Evolutionary conservation across 2,329 filamentous ascomycete species (phyloP).

Genomic region (Ophiostoma pallidulum): DNA sequence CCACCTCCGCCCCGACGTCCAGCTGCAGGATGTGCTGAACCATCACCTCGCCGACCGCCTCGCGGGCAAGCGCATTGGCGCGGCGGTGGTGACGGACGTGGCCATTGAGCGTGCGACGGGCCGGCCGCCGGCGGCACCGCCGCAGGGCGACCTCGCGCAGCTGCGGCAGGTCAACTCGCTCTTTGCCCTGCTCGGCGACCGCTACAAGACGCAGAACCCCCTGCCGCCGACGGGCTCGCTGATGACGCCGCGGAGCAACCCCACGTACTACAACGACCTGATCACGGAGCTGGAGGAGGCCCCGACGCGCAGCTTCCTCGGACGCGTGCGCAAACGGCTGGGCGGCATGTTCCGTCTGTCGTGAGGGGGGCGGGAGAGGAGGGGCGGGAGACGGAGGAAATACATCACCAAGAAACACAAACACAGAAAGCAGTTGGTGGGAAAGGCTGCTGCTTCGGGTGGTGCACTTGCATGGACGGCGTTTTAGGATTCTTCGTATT

Average conservation of each 20-base stretch:
- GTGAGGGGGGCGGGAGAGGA: constrained; percentile 23
- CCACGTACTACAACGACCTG: constrained; percentile 53
- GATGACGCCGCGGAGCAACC: constrained; percentile 51
- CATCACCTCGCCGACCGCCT: constrained; percentile 32
- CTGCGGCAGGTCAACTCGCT: constrained; percentile 50
- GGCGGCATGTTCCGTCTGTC: constrained; percentile 51
- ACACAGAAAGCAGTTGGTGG: no score
- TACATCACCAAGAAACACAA: not conserved
- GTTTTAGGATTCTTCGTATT: not conserved
- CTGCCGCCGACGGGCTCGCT: constrained; percentile 41
- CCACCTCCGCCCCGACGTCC: constrained; percentile 50
- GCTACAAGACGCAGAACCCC: constrained; percentile 45
- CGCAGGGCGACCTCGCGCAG: constrained; percentile 36
- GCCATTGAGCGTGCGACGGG: constrained; percentile 7
- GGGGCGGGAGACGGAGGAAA: not conserved
- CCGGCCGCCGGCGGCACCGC: not conserved
- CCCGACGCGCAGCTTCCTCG: constrained; percentile 46
- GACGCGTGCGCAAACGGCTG: constrained; percentile 43
- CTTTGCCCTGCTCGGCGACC: constrained; percentile 48
- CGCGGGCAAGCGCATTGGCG: constrained; percentile 21
- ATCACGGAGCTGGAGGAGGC: constrained; percentile 54
- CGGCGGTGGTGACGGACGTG: not conserved
- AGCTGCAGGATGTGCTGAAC: constrained; percentile 48
- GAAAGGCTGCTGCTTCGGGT: no score
- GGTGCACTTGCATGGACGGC: no score